Evolutionary conservation across 768 basidiomycete genomes (phyloP), one percentile per base, ranked within the genome.

Genomic region (Mycena polygramma): DNA sequence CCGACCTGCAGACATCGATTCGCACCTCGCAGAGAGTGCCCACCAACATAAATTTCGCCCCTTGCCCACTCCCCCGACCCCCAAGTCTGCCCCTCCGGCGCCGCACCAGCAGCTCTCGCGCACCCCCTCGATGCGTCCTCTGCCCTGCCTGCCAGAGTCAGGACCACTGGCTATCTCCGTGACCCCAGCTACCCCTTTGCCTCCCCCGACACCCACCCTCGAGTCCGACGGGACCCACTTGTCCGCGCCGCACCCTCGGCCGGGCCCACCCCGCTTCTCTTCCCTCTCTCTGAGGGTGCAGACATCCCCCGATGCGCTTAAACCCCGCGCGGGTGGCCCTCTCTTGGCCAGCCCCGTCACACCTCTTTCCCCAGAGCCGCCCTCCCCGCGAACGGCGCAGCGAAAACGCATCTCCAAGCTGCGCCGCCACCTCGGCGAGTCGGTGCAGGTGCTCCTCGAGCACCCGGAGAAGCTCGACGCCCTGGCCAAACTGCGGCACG

Each of bases 351-450:
- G 51, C 48, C 67, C 74, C 17, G 10, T 52, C 37, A 41, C 70
- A 20, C 70, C 72, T 19, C 62, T 58, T 20, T 41, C 73, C 19
- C 75, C 74, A 13, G 57, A 70, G 24, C 73, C 69, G 19, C 75
- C 69, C 7, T 74, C 77, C 6, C 77, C 77, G 20, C 61, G 59
- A 26, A 77, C 75, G 9, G 72, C 61, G 26, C 73, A 70, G 54
- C 73, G 72, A 4, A 70, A 61, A 14, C 77, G 75, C 48, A 62
- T 73, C 22, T 71, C 69, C 48, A 78, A 79, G 49, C 75, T 77
- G 13, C 75, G 74, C 17, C 76, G 76, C 57, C 77, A 77, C 49
- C 74, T 79, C 45, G 80, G 79, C 53, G 74, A 74, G 60, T 73
- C 76, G 9, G 72, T 73, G 26, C 69, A 69, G 61, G 26, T 73